A percentile compares a stretch with the other conserved stretches of the same genome.
These are phyloP conservation scores for Nidula microcarpa DNA, from an alignment of 768 basidiomycete species.

Conservation along the genomic window DNA sequence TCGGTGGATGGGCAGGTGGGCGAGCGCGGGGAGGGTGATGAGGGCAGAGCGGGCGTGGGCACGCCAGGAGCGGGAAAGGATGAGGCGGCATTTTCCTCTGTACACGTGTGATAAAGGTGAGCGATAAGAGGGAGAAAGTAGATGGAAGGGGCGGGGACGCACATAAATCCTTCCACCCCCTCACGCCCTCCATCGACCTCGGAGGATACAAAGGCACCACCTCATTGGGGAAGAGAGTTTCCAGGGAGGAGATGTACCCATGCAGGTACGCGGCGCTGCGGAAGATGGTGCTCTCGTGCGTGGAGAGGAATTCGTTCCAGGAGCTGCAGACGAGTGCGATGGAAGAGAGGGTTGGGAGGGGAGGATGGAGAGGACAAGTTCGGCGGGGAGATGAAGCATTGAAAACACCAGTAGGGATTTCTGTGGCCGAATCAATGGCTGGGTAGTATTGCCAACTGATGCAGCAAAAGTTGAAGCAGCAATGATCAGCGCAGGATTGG, in stretches of 20 bases:
- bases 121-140: conserved; percentile 1
- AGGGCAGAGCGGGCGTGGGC: conserved; percentile 42
- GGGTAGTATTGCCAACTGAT: no score
- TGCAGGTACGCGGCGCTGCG: conserved; percentile 53
- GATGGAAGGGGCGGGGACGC: conserved; percentile 14
- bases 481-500: no score
- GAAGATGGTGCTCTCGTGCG: conserved; percentile 52
- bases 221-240: conserved; percentile 7
- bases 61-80: conserved; percentile 50
- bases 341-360: conserved; percentile 36
- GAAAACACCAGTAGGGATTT: no score
- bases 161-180: conserved; percentile 64
- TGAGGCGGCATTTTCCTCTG: conserved; percentile 42
- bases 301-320: conserved; percentile 44
- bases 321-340: conserved; percentile 34
- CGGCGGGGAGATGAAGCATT: conserved; percentile 42
- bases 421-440: no score
- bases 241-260: conserved; percentile 31
- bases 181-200: conserved; percentile 31
- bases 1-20: conserved; percentile 52
- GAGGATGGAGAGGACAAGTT: conserved; percentile 50
- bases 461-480: no score
- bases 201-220: conserved; percentile 23
- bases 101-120: conserved; percentile 3
- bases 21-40: conserved; percentile 26